Base-by-base conservation (phyloP, 495 filamentous ascomycete species). In the Chlorociboria aeruginascens region DNA sequence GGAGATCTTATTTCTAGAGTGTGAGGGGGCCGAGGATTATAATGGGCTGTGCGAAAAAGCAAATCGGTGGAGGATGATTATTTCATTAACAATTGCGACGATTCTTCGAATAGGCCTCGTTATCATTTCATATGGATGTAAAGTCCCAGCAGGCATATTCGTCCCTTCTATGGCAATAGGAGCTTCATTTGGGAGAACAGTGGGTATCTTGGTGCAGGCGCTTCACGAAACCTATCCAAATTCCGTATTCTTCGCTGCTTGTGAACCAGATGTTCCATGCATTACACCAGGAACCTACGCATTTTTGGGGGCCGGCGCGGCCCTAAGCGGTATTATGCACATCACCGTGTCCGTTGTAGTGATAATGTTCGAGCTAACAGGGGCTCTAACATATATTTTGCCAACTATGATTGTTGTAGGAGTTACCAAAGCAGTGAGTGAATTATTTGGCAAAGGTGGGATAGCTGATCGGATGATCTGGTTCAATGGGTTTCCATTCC, bases 381-480 rank as follows among this genome's bases (percentile, higher is more conserved):
- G 90, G 3, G 90, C 90, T 38, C 71, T 97, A 50, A 94, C 87
- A 2, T 97, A 97, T 61, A 96, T 97, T 48, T 70, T 97, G 32
- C 90, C 90, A 3, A 97, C 92, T 9, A 95, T 96, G 92, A 97
- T 98, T 54, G 92, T 98, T 8, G 92, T 97, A 16, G 92, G 92
- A 25, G 83, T 97, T 37, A 96, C 93, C 46, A 98, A 98, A 70
- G 86, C 88, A 8, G 84, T 98, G 51, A 78, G 86, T 41, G 86
- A 94, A 48, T 75, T 89, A 13, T 94, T 94, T 59, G 86, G 89
- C 20, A 95, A 93, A 58, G 92, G 93, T 4, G 92, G 92, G 30
- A 97, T 98, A 47, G 92, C 92, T 10, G 92, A 98, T 63, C 82
- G 92, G 51, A 94, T 95, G 86, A 98, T 98, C 52, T 97, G 89